Percentiles rank a stretch among this genome's conserved stretches.
Evolutionary conservation across 768 basidiomycete genomes (phyloP).

Genomic region (Naganishia kalamii): DNA sequence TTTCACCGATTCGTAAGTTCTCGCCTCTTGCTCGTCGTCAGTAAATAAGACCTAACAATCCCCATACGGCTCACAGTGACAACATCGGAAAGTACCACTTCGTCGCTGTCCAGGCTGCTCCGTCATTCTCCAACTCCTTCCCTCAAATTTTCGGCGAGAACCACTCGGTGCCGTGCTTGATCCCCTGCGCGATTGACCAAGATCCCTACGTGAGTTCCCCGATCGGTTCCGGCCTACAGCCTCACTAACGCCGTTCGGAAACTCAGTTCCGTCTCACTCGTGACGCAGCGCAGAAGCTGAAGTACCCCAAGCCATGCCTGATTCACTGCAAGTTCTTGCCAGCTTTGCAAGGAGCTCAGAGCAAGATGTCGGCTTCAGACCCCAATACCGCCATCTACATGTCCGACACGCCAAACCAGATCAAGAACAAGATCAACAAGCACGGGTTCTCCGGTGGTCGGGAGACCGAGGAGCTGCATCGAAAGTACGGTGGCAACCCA

Average conservation of each 20-base stretch:
- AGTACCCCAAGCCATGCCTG: slow-evolving; percentile 88
- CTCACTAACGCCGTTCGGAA: slow-evolving; percentile 48
- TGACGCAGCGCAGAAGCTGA: slow-evolving; percentile 86
- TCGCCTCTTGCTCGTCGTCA: neutral
- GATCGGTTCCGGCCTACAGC: neutral
- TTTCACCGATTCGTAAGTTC: slow-evolving; percentile 83
- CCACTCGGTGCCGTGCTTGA: slow-evolving; percentile 80
- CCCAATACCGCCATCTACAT: slow-evolving; percentile 90
- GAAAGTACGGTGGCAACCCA: slow-evolving; percentile 77
- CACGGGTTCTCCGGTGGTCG: slow-evolving; percentile 94
- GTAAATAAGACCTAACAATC: neutral
- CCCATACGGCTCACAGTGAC: slow-evolving; percentile 55
- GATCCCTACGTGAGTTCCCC: slow-evolving; percentile 40
- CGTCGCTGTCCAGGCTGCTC: slow-evolving; percentile 87
- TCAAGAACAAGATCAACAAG: slow-evolving; percentile 94
- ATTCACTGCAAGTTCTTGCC: slow-evolving; percentile 97
- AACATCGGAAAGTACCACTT: slow-evolving; percentile 98
- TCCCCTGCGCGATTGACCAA: slow-evolving; percentile 97
- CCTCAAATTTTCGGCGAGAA: slow-evolving; percentile 87
- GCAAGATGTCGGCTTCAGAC: slow-evolving; percentile 98
- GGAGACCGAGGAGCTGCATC: slow-evolving; percentile 93
- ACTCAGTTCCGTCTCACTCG: slow-evolving; percentile 97
- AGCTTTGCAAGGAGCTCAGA: slow-evolving; percentile 92
- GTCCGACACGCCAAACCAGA: slow-evolving; percentile 84
- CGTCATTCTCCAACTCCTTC: slow-evolving; percentile 96